Conservation (phyloP, 176 grass and related monocot genomes). For the Bothriochloa decipiens region DNA sequence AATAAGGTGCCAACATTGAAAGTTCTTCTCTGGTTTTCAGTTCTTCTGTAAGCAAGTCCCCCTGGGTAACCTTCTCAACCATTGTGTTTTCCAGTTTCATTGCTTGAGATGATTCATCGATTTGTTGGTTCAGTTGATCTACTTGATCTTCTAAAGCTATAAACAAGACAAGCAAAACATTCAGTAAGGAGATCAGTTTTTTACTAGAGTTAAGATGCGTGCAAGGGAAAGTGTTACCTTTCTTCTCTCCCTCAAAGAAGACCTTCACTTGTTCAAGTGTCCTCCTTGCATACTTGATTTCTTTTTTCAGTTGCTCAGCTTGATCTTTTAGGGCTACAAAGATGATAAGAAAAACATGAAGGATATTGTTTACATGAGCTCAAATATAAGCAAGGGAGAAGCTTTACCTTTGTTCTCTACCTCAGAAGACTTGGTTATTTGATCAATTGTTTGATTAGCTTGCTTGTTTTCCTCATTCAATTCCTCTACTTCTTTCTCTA, state of each 20-base stretch:
- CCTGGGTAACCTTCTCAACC: not conserved
- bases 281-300: not conserved
- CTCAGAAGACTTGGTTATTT: not conserved
- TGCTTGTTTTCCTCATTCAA: not conserved
- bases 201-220: not conserved
- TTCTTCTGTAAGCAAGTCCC: slow-evolving; percentile 1
- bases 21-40: not conserved
- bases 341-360: not conserved
- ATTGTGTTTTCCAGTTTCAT: not conserved
- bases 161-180: not conserved
- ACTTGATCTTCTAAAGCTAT: slow-evolving; percentile 5
- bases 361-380: not conserved
- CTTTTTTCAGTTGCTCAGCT: not conserved
- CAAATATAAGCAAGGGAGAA: not conserved
- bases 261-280: not conserved
- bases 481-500: not conserved
- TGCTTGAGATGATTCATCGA: not conserved
- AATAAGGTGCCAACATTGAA: not conserved
- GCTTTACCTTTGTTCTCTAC: not conserved
- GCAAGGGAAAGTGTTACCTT: not conserved
- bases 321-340: slow-evolving; percentile 2
- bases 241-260: not conserved
- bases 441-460: not conserved
- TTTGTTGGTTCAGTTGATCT: not conserved
- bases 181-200: not conserved